Conservation (phyloP, 192 early-diverging fungal genomes). For the Neocallimastix lanati region DNA sequence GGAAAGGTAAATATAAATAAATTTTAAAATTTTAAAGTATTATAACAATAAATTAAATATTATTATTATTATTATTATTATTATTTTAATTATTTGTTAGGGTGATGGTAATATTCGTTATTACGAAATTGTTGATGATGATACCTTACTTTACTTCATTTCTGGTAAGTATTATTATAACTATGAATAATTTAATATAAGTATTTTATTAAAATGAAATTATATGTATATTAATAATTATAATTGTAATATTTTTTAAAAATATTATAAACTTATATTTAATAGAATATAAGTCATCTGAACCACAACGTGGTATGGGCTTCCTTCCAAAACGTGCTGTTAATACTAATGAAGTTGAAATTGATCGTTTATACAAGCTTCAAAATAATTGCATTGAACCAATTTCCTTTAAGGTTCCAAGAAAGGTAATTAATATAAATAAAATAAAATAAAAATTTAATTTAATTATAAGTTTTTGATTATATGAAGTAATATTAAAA, state of each 20-base stretch:
- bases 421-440: constrained; percentile 45
- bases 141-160: constrained; percentile 51
- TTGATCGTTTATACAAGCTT: constrained; percentile 87
- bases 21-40: too few relatives aligned
- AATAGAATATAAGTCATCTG: constrained; percentile 64
- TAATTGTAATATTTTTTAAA: too few relatives aligned
- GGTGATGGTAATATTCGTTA: constrained; percentile 98
- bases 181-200: too few relatives aligned
- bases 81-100: neutral
- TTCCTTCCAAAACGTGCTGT: constrained; percentile 87
- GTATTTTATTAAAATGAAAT: too few relatives aligned
- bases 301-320: constrained; percentile 83
- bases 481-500: too few relatives aligned
- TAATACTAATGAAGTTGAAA: constrained; percentile 71
- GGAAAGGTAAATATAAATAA: constrained; percentile 80
- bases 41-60: too few relatives aligned
- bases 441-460: too few relatives aligned
- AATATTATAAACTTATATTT: too few relatives aligned
- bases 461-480: too few relatives aligned
- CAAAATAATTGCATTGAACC: constrained; percentile 77
- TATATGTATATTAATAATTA: too few relatives aligned
- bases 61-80: too few relatives aligned
- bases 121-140: constrained; percentile 93
- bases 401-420: constrained; percentile 87
- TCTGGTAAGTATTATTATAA: constrained; percentile 24